These are phyloP conservation scores for Asterophora lycoperdoides DNA, from an alignment of 768 basidiomycete genomes.

Conservation along the genomic window DNA sequence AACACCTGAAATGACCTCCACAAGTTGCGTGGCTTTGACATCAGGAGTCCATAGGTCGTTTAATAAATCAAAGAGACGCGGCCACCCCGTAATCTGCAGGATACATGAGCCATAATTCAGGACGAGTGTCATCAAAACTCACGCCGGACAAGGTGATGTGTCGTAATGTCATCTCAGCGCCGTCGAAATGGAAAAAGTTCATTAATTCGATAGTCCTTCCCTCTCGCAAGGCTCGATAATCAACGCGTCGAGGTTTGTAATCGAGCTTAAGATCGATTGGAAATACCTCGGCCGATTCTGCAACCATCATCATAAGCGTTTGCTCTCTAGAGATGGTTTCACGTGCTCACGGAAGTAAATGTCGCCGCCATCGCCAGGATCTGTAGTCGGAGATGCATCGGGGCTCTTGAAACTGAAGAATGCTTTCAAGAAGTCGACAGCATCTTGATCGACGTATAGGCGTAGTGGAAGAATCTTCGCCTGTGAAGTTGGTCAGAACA, in stretches of 20 bases:
- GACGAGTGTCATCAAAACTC: conserved; percentile 27
- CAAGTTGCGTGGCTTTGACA: conserved; percentile 96
- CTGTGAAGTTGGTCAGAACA: conserved; percentile 33
- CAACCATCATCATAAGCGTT: neutral
- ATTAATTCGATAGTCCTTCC: conserved; percentile 95
- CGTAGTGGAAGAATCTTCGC: conserved; percentile 87
- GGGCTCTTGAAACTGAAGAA: conserved; percentile 88
- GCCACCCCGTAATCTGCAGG: conserved; percentile 88
- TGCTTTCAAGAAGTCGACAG: conserved; percentile 94
- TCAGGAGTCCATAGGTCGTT: conserved; percentile 99
- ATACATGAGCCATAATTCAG: conserved; percentile 2
- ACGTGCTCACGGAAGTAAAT: conserved; percentile 67
- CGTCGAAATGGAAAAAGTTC: conserved; percentile 99
- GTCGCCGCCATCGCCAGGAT: conserved; percentile 47
- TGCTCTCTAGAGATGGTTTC: neutral
- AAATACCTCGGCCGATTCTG: conserved; percentile 93
- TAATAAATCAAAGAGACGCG: conserved; percentile 81
- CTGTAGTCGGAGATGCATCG: conserved; percentile 32
- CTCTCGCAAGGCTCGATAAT: conserved; percentile 85
- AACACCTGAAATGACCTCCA: conserved; percentile 95
- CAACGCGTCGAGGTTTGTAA: conserved; percentile 96
- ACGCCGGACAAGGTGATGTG: conserved; percentile 92
- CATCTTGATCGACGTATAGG: conserved; percentile 96
- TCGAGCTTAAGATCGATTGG: conserved; percentile 95
- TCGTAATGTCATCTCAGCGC: conserved; percentile 94